Conservation (phyloP, 2,329 filamentous ascomycete genomes). For the Beauveria scarabaeidicola region DNA sequence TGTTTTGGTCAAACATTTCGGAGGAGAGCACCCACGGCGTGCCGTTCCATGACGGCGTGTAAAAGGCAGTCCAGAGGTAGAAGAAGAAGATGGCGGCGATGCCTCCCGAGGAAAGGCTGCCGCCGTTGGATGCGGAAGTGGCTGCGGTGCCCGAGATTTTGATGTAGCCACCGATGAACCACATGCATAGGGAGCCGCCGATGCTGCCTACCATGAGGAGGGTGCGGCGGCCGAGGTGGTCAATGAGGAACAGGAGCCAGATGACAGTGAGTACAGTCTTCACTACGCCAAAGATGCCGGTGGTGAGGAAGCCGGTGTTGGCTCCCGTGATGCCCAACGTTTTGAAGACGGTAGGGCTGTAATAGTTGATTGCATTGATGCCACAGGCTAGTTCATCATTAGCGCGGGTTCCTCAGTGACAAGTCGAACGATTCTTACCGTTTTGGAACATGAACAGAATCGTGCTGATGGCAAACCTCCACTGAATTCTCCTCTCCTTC, state of each 20-base stretch:
- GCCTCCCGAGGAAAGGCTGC: slow-evolving; percentile 36
- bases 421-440: slow-evolving; percentile 30
- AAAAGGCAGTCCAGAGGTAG: slow-evolving; percentile 53
- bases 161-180: slow-evolving; percentile 41
- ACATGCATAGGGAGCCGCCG: slow-evolving; percentile 58
- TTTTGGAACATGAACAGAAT: slow-evolving; percentile 77
- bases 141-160: slow-evolving; percentile 41
- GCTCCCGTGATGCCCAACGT: slow-evolving; percentile 38
- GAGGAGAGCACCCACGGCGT: slow-evolving; percentile 69
- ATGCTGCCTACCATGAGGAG: slow-evolving; percentile 55
- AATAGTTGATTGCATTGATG: slow-evolving; percentile 76
- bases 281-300: slow-evolving; percentile 69
- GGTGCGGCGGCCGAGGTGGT: slow-evolving; percentile 44
- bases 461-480: slow-evolving; percentile 64
- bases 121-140: slow-evolving; percentile 22
- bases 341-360: slow-evolving; percentile 39
- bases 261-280: slow-evolving; percentile 61
- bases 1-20: slow-evolving; percentile 66
- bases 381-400: slow-evolving; percentile 32
- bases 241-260: slow-evolving; percentile 62
- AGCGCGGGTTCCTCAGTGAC: background rate
- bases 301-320: slow-evolving; percentile 45
- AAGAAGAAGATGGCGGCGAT: slow-evolving; percentile 61
- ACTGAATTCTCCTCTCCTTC: slow-evolving; percentile 50
- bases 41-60: slow-evolving; percentile 65